These are phyloP conservation scores for Pleurotus sapidus DNA, from an alignment of 768 basidiomycete genomes.

Conservation along the genomic window DNA sequence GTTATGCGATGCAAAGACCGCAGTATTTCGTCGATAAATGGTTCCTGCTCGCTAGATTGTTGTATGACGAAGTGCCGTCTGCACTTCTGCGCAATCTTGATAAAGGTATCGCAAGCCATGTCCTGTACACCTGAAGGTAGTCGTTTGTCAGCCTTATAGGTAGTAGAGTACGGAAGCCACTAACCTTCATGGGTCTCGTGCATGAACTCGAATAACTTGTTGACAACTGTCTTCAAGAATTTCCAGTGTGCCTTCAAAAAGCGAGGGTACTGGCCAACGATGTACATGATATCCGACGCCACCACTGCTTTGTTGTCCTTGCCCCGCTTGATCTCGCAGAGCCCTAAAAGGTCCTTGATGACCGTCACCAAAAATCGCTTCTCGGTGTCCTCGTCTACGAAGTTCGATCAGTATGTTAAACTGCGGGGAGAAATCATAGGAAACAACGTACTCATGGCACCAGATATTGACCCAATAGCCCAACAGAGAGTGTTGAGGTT, in stretches of 20 bases:
- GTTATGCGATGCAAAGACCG: slow-evolving; percentile 91
- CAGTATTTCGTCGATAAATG: slow-evolving; percentile 97
- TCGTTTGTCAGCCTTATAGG: not conserved
- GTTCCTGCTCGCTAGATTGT: slow-evolving; percentile 94
- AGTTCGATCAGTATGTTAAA: too few relatives aligned
- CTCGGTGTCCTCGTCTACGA: slow-evolving; percentile 93
- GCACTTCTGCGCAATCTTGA: slow-evolving; percentile 99
- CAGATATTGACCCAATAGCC: slow-evolving; percentile 99
- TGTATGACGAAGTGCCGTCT: slow-evolving; percentile 98
- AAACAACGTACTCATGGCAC: slow-evolving; percentile 91
- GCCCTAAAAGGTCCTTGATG: slow-evolving; percentile 94
- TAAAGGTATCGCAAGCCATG: slow-evolving; percentile 99
- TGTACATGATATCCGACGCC: slow-evolving; percentile 96
- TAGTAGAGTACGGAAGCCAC: slow-evolving; percentile 10
- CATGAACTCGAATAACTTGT: slow-evolving; percentile 99
- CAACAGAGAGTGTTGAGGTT: slow-evolving; percentile 98
- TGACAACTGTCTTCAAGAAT: slow-evolving; percentile 99
- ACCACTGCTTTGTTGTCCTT: slow-evolving; percentile 99
- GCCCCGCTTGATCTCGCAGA: slow-evolving; percentile 97
- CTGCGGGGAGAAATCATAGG: too few relatives aligned
- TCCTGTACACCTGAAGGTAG: slow-evolving; percentile 86
- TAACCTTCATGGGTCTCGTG: slow-evolving; percentile 97
- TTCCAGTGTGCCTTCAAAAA: slow-evolving; percentile 99
- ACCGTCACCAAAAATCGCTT: slow-evolving; percentile 98
- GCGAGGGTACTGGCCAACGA: slow-evolving; percentile 98